Conservation (phyloP, 169 alveolate genomes). For the Amoebophrya sp. region DNA sequence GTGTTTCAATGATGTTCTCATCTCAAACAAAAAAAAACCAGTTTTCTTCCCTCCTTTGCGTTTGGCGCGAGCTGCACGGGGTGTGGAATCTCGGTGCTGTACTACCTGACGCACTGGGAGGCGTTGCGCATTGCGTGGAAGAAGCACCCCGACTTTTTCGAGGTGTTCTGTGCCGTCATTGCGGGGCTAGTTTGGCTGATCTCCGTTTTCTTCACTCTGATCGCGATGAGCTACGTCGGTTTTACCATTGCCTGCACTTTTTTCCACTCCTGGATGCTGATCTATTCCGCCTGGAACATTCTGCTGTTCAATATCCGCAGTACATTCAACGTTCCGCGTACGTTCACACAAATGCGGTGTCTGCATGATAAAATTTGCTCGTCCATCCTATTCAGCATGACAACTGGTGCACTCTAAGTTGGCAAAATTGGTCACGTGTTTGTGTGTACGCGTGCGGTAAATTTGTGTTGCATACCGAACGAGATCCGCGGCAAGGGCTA, state of each 20-base stretch:
- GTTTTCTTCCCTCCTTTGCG: not conserved
- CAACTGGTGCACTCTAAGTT: too few relatives aligned
- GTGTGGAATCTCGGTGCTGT: not conserved
- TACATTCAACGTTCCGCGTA: too few relatives aligned
- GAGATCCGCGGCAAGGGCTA: not conserved
- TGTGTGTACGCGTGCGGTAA: too few relatives aligned
- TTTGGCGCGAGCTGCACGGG: not conserved
- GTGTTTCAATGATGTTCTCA: too few relatives aligned
- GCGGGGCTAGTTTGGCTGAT: not conserved
- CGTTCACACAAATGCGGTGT: too few relatives aligned
- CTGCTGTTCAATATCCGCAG: too few relatives aligned
- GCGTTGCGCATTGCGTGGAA: not conserved
- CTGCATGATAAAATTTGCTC: too few relatives aligned
- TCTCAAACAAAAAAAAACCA: too few relatives aligned
- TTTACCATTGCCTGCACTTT: not conserved
- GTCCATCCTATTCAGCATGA: too few relatives aligned
- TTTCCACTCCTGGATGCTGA: conserved; percentile 15
- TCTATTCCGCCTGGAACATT: not conserved
- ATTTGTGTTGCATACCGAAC: too few relatives aligned
- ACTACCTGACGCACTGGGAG: not conserved
- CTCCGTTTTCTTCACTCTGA: not conserved
- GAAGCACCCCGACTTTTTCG: not conserved
- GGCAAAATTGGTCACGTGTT: too few relatives aligned
- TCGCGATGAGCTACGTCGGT: not conserved
- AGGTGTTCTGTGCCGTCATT: not conserved